A percentile compares a stretch with the other conserved stretches of the same genome.
Evolutionary conservation across 73 alveolate genomes (phyloP).

Genomic region (Stentor roeselii): DNA sequence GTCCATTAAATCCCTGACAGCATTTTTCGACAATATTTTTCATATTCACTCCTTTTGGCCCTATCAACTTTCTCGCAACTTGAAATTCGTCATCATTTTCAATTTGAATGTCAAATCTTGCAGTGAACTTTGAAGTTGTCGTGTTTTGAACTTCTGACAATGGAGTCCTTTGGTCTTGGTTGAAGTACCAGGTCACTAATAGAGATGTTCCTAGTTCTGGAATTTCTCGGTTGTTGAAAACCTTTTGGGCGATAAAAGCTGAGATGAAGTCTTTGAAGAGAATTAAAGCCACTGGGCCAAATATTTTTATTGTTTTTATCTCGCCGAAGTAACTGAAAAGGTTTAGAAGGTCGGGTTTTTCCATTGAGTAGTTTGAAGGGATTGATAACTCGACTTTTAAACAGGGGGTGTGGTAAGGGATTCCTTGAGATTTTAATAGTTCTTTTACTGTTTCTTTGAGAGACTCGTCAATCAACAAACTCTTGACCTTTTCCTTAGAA

Average conservation of each 20-base stretch:
- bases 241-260: slow-evolving; percentile 51
- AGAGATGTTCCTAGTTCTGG: slow-evolving; percentile 32
- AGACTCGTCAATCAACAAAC: no score
- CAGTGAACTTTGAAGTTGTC: slow-evolving; percentile 71
- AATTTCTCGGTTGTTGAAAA: slow-evolving; percentile 36
- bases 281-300: slow-evolving; percentile 30
- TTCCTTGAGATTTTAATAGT: no score
- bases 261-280: slow-evolving; percentile 38
- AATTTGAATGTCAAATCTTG: slow-evolving; percentile 94
- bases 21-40: slow-evolving; percentile 89
- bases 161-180: background rate
- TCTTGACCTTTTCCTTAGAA: no score
- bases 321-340: slow-evolving; percentile 20
- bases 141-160: background rate
- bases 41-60: slow-evolving; percentile 95
- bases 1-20: slow-evolving; percentile 64
- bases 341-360: background rate
- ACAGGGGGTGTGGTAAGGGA: no score
- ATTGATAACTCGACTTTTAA: background rate
- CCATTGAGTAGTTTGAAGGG: background rate
- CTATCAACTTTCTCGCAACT: slow-evolving; percentile 96
- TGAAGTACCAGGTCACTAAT: slow-evolving; percentile 39
- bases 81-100: slow-evolving; percentile 95
- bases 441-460: no score
- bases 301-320: background rate